Conservation (phyloP, 257 asterid genomes). For the Paulownia fortunei region DNA sequence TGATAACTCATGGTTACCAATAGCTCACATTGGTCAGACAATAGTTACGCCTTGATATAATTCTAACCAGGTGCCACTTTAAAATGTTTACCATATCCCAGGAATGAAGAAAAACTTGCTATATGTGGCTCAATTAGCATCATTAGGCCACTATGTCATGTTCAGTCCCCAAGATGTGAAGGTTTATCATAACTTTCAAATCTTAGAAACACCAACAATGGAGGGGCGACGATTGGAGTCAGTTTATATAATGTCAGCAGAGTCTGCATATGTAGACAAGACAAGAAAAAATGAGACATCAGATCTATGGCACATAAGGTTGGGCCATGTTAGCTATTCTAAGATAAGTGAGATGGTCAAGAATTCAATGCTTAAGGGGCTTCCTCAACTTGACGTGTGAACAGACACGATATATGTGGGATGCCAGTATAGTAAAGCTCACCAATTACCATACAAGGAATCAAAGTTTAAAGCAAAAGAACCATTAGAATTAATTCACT, state of each 20-base stretch:
- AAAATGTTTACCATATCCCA: too few relatives aligned
- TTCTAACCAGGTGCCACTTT: too few relatives aligned
- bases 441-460: constrained; percentile 6
- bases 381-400: constrained; percentile 27
- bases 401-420: constrained; percentile 3
- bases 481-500: constrained; percentile 21
- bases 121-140: too few relatives aligned
- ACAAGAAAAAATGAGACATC: constrained; percentile 27
- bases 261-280: constrained; percentile 34
- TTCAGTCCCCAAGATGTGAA: too few relatives aligned
- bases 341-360: constrained; percentile 31
- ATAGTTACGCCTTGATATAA: too few relatives aligned
- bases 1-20: too few relatives aligned
- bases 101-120: too few relatives aligned
- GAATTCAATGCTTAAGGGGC: constrained; percentile 31
- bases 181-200: too few relatives aligned
- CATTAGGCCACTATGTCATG: too few relatives aligned
- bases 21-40: too few relatives aligned
- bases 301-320: constrained; percentile 26
- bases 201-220: too few relatives aligned
- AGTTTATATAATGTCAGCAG: constrained; percentile 16
- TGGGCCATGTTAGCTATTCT: constrained; percentile 29
- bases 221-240: too few relatives aligned
- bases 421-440: constrained; percentile 14
- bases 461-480: constrained; percentile 18